Conservation (phyloP, 495 filamentous ascomycete genomes). For the Ramalina peruviana region DNA sequence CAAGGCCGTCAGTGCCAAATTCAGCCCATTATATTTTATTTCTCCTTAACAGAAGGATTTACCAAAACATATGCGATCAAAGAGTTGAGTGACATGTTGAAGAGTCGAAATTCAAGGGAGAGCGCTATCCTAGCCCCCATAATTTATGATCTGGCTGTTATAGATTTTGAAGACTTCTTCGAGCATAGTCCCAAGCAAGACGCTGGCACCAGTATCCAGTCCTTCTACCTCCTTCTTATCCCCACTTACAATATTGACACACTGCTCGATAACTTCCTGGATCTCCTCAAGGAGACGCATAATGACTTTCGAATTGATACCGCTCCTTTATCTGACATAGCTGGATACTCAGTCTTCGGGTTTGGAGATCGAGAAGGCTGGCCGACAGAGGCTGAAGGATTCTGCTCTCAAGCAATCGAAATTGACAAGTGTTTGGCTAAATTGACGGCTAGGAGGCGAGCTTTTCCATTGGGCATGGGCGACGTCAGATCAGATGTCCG, state of each 20-base stretch:
- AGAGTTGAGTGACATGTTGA: constrained; percentile 27
- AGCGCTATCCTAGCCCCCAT: constrained; percentile 37
- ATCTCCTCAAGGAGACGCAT: constrained; percentile 79
- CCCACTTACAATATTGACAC: constrained; percentile 91
- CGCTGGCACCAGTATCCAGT: constrained; percentile 33
- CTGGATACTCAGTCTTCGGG: constrained; percentile 88
- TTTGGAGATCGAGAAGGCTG: constrained; percentile 84
- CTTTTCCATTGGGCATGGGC: constrained; percentile 76
- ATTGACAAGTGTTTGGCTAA: constrained; percentile 93
- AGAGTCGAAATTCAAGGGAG: constrained; percentile 16
- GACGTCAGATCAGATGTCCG: constrained; percentile 64
- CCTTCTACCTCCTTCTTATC: constrained; percentile 70
- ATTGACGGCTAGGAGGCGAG: constrained; percentile 63
- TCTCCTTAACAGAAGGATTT: constrained; percentile 57
- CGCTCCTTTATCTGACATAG: constrained; percentile 55
- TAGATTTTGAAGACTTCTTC: constrained; percentile 88
- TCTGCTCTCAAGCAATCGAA: constrained; percentile 77
- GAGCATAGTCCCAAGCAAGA: constrained; percentile 43
- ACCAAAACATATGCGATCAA: constrained; percentile 55
- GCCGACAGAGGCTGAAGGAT: constrained; percentile 81
- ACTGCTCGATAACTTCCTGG: constrained; percentile 64
- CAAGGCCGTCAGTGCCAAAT: constrained; percentile 28
- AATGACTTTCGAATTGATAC: constrained; percentile 94
- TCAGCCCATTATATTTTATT: constrained; percentile 75
- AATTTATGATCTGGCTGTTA: constrained; percentile 66